A percentile compares a stretch with the other conserved stretches of the same genome.
These are phyloP conservation scores for Hordeum marinum DNA, from an alignment of 176 grass and related monocot species.

Conservation along the genomic window DNA sequence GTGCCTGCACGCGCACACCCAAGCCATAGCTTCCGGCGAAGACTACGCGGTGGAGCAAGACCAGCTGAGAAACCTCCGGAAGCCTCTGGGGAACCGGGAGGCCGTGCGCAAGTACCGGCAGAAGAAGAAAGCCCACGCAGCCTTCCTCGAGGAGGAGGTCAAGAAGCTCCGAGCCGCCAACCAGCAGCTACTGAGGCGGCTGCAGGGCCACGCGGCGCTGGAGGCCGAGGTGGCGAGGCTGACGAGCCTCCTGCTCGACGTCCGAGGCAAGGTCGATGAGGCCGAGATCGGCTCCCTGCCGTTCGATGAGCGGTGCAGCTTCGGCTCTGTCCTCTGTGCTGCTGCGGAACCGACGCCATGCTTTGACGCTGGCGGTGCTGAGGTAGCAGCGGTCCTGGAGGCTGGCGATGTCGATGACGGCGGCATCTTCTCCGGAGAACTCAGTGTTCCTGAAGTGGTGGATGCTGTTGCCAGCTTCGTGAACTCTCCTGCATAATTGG, in stretches of 20 bases:
- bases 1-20: slow-evolving; percentile 73
- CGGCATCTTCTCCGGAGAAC: slow-evolving; percentile 22
- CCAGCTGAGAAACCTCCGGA: slow-evolving; percentile 26
- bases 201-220: slow-evolving; percentile 57
- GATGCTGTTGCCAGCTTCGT: slow-evolving; percentile 34
- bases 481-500: slow-evolving; percentile 26
- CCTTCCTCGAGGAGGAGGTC: slow-evolving; percentile 80
- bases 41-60: slow-evolving; percentile 29
- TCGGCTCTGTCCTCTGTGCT: slow-evolving; percentile 26
- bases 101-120: slow-evolving; percentile 93
- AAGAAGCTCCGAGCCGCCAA: slow-evolving; percentile 62
- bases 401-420: slow-evolving; percentile 35
- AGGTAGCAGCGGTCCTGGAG: slow-evolving; percentile 21
- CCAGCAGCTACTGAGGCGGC: slow-evolving; percentile 66
- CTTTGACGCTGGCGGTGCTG: neutral
- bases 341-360: neutral
- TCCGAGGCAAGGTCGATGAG: slow-evolving; percentile 65
- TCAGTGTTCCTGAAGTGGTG: slow-evolving; percentile 32
- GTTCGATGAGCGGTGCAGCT: slow-evolving; percentile 41
- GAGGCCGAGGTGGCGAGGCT: slow-evolving; percentile 70
- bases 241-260: slow-evolving; percentile 46
- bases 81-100: slow-evolving; percentile 63
- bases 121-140: slow-evolving; percentile 87
- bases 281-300: slow-evolving; percentile 39
- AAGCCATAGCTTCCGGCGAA: slow-evolving; percentile 35